These are phyloP conservation scores for Phytophthora agathidicida DNA, from an alignment of 352 stramenopile genomes.

Conservation along the genomic window DNA sequence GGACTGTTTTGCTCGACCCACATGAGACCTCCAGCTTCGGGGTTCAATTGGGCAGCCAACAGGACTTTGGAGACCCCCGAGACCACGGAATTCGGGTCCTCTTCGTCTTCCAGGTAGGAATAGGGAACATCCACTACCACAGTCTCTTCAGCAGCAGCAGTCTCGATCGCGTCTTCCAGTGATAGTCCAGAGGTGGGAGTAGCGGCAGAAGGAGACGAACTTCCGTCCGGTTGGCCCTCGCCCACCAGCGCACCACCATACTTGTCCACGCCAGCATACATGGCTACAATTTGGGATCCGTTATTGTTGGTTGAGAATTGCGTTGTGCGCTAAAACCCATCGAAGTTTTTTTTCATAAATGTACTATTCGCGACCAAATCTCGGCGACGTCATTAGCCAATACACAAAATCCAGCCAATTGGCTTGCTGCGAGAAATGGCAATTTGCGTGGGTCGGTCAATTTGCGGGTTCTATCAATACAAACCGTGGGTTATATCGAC, in stretches of 20 bases:
- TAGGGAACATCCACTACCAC: slow-evolving; percentile 85
- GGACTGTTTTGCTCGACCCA: slow-evolving; percentile 74
- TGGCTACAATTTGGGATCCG: slow-evolving; percentile 52
- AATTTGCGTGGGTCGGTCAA: too few relatives aligned
- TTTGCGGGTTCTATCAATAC: too few relatives aligned
- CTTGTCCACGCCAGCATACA: slow-evolving; percentile 87
- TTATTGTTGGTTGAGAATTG: slow-evolving; percentile 18
- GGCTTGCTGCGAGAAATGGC: too few relatives aligned
- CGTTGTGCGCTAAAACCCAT: not conserved
- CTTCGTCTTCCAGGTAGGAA: slow-evolving; percentile 75
- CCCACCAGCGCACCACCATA: slow-evolving; percentile 76
- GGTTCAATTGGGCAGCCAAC: slow-evolving; percentile 75
- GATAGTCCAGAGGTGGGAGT: slow-evolving; percentile 44
- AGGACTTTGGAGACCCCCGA: slow-evolving; percentile 72
- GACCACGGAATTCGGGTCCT: slow-evolving; percentile 59
- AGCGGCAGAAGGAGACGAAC: slow-evolving; percentile 1
- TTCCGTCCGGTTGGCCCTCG: slow-evolving; percentile 55
- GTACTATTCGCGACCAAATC: too few relatives aligned
- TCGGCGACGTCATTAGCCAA: too few relatives aligned
- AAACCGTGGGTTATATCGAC: too few relatives aligned
- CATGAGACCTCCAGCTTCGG: slow-evolving; percentile 75
- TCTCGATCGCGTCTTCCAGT: slow-evolving; percentile 81
- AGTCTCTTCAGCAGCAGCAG: slow-evolving; percentile 76
- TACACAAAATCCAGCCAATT: too few relatives aligned
- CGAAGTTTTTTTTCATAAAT: too few relatives aligned